Percentiles rank a stretch among this genome's conserved stretches.
Conservation (phyloP, 306 rosid species). For the Gillenia trifoliata region DNA sequence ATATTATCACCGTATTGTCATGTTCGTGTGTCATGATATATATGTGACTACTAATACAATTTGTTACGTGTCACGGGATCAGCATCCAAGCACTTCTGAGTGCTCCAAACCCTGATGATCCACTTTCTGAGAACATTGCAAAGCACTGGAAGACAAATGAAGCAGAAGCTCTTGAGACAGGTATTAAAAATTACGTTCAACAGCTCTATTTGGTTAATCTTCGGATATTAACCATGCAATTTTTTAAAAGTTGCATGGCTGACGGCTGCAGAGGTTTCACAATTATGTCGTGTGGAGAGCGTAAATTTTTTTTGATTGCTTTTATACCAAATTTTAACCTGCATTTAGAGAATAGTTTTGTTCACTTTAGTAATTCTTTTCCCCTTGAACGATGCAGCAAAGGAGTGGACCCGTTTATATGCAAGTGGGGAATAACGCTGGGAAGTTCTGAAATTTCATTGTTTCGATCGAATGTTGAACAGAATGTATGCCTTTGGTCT, state of each 20-base stretch:
- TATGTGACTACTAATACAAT: background rate
- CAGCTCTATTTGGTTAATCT: background rate
- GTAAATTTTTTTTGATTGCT: background rate
- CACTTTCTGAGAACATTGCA: conserved; percentile 94
- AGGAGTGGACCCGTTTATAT: conserved; percentile 85
- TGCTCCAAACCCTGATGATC: conserved; percentile 97
- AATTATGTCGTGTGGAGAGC: background rate
- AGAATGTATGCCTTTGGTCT: background rate
- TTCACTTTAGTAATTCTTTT: background rate
- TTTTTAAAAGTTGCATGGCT: background rate
- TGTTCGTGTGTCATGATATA: background rate
- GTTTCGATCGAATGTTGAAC: background rate
- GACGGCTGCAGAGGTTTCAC: background rate
- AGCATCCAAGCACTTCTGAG: conserved; percentile 97
- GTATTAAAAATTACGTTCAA: conserved; percentile 18
- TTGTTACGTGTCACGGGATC: conserved; percentile 20
- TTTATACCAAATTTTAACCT: background rate
- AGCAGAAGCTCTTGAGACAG: conserved; percentile 94
- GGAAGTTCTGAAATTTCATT: background rate
- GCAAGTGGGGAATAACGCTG: conserved; percentile 67
- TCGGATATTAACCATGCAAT: background rate
- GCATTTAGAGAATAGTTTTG: background rate
- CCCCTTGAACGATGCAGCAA: conserved; percentile 42
- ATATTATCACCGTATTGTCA: background rate
- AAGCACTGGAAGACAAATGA: conserved; percentile 93